These are phyloP conservation scores for Immersiella caudata DNA, from an alignment of 495 filamentous ascomycete genomes.

Conservation along the genomic window DNA sequence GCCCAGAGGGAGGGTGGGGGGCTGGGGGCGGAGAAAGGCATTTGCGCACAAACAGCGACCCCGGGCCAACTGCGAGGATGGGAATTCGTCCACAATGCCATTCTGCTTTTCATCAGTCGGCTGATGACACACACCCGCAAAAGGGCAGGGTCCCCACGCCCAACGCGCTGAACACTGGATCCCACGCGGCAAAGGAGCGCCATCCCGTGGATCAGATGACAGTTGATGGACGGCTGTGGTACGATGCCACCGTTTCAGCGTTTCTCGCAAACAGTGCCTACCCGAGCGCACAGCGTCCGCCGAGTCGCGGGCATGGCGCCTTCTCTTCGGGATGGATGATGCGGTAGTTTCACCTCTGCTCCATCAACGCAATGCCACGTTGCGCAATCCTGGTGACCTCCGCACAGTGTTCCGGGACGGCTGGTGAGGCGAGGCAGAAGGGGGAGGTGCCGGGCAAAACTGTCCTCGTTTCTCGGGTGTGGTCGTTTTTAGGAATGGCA, in stretches of 20 bases:
- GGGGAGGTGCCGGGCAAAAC: neutral
- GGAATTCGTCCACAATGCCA: constrained; percentile 19
- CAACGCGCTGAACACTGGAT: constrained; percentile 9
- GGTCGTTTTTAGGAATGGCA: neutral
- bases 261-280: neutral
- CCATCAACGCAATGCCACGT: constrained; percentile 20
- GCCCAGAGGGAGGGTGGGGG: neutral
- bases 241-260: constrained; percentile 4
- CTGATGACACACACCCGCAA: constrained; percentile 14
- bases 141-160: constrained; percentile 8
- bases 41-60: neutral
- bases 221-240: neutral
- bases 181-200: constrained; percentile 16
- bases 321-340: constrained; percentile 13
- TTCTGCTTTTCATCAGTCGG: neutral
- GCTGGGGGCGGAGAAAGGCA: neutral
- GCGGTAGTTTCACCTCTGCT: constrained; percentile 22
- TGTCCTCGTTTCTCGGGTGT: neutral
- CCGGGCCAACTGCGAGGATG: neutral
- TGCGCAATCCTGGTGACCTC: neutral
- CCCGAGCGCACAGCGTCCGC: neutral
- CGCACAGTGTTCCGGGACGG: neutral
- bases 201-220: constrained; percentile 18
- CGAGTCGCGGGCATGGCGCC: neutral
- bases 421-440: neutral